These are phyloP conservation scores for Globisporangium recalcitrans DNA, from an alignment of 352 stramenopile species.

Conservation along the genomic window DNA sequence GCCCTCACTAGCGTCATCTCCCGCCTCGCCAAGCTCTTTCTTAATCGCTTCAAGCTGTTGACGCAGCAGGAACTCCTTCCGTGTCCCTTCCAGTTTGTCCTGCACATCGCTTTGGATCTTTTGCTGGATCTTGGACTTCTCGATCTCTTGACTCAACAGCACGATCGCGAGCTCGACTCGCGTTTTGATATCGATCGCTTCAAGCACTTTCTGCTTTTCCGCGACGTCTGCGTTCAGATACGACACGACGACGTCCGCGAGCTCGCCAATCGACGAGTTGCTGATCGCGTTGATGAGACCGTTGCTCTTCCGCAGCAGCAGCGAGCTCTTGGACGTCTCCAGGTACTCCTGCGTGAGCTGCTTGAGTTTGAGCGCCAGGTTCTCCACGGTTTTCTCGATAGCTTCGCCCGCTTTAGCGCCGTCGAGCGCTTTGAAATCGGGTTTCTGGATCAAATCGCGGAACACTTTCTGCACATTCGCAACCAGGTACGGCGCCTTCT, in stretches of 20 bases:
- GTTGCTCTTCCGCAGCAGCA: conserved; percentile 47
- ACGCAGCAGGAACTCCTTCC: conserved; percentile 93
- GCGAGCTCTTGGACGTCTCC: conserved; percentile 56
- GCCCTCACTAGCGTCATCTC: conserved; percentile 34
- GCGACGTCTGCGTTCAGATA: conserved; percentile 51
- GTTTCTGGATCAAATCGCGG: conserved; percentile 11
- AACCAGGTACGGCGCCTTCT: conserved; percentile 57
- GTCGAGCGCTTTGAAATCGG: conserved; percentile 14
- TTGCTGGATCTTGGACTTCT: conserved; percentile 53
- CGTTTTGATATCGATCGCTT: conserved; percentile 33
- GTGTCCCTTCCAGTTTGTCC: conserved; percentile 60
- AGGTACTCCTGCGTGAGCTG: conserved; percentile 63
- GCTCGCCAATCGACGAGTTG: conserved; percentile 49
- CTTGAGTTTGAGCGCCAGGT: conserved; percentile 45
- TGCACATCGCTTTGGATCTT: conserved; percentile 72
- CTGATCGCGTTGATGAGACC: conserved; percentile 59
- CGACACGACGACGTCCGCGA: conserved; percentile 67
- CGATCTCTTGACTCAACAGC: conserved; percentile 51
- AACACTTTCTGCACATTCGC: conserved; percentile 36
- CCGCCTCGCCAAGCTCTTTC: conserved; percentile 92
- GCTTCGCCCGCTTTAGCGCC: conserved; percentile 4
- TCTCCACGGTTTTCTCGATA: conserved; percentile 26
- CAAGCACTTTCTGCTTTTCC: conserved; percentile 58
- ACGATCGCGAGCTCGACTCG: conserved; percentile 46
- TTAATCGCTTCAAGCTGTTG: conserved; percentile 99